Base-by-base conservation (phyloP, 257 asterid species). In the Galeopsis tetrahit region DNA sequence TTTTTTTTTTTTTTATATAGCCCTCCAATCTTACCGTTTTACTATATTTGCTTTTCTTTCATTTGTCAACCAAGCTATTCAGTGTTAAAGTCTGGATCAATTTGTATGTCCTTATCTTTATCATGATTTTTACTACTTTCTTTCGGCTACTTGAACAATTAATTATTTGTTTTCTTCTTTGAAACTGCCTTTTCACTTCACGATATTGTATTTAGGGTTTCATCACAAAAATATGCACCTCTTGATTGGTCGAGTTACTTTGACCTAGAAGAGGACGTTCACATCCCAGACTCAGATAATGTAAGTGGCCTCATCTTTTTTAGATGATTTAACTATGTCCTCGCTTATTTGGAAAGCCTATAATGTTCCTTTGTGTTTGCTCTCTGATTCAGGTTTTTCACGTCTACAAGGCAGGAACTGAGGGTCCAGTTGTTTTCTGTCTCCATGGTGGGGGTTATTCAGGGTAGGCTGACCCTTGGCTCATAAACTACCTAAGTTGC, bases 371-470 rank as follows among this genome's bases (percentile, higher is more conserved):
- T 43, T 64, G 61, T 59, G 0, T 70, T 71, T 78, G 32, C 69
- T 71, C 48, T 76, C 68, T 61, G 63, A 42, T 83, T 77, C 94
- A 95, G 99, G 94, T 88, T 71, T 91, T 91, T 80, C 98, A 86
- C 78, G 75, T 90, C 57, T 95, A 95, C 75, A 79, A 67, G 79
- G 97, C 98, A 46, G 98, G 99, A 75, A 81, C 79, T 60, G 89
- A 86, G 74, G 99, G 99, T 48, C 98, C 98, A 6, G 96, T 95
- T 64, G 85, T 92, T 78, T 87, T 95, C 61, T 95, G 96, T 70
- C 89, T 95, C 68, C 99, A 95, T 78, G 99, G 99, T 78, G 99
- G 99, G 74, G 99, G 99, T 66, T 95, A 95, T 85, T 78, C 97
- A 28, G 99, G 99, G 99, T 95, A 81, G 49, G 78, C 67, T 75